Evolutionary conservation across 2,329 filamentous ascomycete genomes (phyloP).

Genomic region (Aspergillus hortae): DNA sequence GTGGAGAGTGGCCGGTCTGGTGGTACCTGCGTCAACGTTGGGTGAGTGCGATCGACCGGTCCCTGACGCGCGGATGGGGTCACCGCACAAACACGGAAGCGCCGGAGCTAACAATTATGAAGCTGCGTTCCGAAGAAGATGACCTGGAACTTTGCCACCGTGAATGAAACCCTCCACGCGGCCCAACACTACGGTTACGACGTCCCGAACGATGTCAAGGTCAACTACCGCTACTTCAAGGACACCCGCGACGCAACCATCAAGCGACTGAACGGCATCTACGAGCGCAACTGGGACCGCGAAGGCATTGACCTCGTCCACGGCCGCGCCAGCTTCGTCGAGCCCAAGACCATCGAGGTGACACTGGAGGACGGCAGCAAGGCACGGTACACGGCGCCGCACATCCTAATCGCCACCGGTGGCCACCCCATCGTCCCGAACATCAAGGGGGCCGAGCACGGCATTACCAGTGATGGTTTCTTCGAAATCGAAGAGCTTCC

Average conservation of each 20-base stretch:
- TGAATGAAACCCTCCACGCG: slow-evolving; percentile 46
- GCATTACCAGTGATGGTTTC: slow-evolving; percentile 51
- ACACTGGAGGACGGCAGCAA: slow-evolving; percentile 40
- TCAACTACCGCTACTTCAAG: slow-evolving; percentile 48
- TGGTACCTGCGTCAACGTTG: slow-evolving; percentile 53
- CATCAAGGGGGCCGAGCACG: slow-evolving; percentile 46
- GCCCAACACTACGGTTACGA: slow-evolving; percentile 48
- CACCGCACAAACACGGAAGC: background rate
- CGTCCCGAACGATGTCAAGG: slow-evolving; percentile 39
- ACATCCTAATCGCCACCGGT: slow-evolving; percentile 49
- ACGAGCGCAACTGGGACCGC: slow-evolving; percentile 49
- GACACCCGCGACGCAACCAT: slow-evolving; percentile 45
- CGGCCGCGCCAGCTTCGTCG: slow-evolving; percentile 46
- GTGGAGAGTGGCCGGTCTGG: slow-evolving; percentile 49
- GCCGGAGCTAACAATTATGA: background rate
- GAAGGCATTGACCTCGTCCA: slow-evolving; percentile 51
- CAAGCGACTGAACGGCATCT: slow-evolving; percentile 44
- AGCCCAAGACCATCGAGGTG: slow-evolving; percentile 45
- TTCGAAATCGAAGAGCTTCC: slow-evolving; percentile 51
- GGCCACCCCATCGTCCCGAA: slow-evolving; percentile 44
- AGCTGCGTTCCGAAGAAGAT: slow-evolving; percentile 54
- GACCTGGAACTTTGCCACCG: slow-evolving; percentile 51
- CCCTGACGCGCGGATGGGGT: background rate
- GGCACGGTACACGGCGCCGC: slow-evolving; percentile 40
- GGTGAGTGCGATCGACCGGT: slow-evolving; percentile 34